Evolutionary conservation across 1,284 basidiomycete species (phyloP), one percentile per base, ranked within the genome.

Genomic region (Cryptococcus hybrid): DNA sequence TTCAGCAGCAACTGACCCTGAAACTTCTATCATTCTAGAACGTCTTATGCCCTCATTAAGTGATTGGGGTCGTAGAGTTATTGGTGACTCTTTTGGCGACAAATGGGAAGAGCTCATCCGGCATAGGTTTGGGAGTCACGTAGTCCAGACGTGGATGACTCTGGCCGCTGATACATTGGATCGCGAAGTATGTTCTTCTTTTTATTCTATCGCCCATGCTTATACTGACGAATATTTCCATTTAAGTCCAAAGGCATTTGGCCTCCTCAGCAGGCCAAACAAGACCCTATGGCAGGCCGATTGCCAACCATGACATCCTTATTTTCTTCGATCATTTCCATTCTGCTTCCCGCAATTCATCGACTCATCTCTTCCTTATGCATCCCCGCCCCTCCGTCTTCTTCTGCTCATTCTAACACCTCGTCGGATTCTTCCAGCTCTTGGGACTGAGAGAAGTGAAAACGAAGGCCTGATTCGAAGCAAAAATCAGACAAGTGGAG

Each of bases 41-140:
- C 83, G 92, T 63, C 87, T 96, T 82, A 72, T 86, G 12, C 84
- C 92, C 69, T 93, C 90, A 1, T 92, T 97, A 87, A 92, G 94
- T 71, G 92, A 96, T 76, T 93, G 92, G 79, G 88, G 89, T 13
- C 82, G 89, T 52, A 83, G 93, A 56, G 91, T 95, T 2, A 88
- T 96, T 64, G 80, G 90, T 58, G 92, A 95, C 73, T 85, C 86
- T 58, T 79, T 97, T 62, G 84, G 84, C 56, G 92, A 90, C 71
- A 89, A 88, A 87, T 93, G 78, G 85, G 88, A 86, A 60, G 73
- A 81, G 45, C 81, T 95, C 13, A 80, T 85, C 40, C 84, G 82
- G 67, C 89, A 96, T 71, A 84, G 92, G 24, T 93, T 92, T 78
- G 90, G 88, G 13, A 93, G 90, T 30, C 93, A 96, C 83, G 92